Evolutionary conservation across 495 filamentous ascomycete genomes (phyloP).

Genomic region (Cryomyces minteri): DNA sequence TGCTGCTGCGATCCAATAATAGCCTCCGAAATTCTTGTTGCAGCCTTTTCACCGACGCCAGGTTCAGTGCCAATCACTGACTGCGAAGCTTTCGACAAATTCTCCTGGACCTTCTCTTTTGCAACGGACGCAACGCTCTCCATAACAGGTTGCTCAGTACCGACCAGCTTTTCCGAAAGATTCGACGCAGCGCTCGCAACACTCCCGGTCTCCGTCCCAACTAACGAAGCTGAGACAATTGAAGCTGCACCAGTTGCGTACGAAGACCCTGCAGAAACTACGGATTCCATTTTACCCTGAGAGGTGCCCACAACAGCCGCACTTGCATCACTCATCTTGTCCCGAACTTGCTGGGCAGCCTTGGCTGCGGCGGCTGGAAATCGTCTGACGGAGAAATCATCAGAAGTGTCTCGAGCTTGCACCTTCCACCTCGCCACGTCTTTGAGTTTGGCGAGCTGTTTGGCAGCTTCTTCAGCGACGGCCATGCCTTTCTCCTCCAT

Average conservation of each 20-base stretch:
- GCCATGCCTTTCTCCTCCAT: conserved; percentile 63
- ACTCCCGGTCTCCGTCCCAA: conserved; percentile 11
- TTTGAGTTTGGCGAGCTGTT: conserved; percentile 69
- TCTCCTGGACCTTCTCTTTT: conserved; percentile 8
- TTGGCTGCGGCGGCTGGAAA: conserved; percentile 27
- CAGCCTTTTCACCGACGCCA: not conserved
- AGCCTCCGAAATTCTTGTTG: not conserved
- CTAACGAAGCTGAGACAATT: not conserved
- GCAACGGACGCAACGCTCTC: conserved; percentile 21
- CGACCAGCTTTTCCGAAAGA: conserved; percentile 14
- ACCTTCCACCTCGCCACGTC: conserved; percentile 78
- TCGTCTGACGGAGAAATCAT: conserved; percentile 49
- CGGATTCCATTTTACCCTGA: conserved; percentile 16
- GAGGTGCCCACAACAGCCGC: conserved; percentile 21
- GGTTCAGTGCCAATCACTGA: conserved; percentile 8
- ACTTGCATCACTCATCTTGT: conserved; percentile 21
- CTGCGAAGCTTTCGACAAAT: conserved; percentile 19
- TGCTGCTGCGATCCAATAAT: conserved; percentile 1
- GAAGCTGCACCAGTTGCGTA: conserved; percentile 1
- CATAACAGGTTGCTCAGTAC: conserved; percentile 13
- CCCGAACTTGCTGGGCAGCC: conserved; percentile 25
- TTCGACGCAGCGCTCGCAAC: conserved; percentile 16
- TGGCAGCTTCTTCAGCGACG: conserved; percentile 61
- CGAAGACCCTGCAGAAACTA: conserved; percentile 1
- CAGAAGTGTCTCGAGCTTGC: conserved; percentile 48